These are phyloP conservation scores for Trichoderma erinaceum DNA, from an alignment of 495 filamentous ascomycete genomes.

Conservation along the genomic window DNA sequence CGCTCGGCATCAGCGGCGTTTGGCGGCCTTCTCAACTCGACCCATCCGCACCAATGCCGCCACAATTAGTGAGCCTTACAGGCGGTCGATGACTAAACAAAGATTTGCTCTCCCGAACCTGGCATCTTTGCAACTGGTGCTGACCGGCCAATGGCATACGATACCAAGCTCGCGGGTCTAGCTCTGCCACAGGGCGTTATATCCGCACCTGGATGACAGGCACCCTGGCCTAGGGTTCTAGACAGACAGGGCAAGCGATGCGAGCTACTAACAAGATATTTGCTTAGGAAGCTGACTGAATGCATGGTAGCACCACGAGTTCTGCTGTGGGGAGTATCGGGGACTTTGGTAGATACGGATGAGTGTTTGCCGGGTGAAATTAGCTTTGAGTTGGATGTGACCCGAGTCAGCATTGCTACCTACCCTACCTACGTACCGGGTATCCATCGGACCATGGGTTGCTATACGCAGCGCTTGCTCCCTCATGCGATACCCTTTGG, in stretches of 20 bases:
- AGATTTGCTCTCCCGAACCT: too few species aligned
- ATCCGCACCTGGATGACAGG: not conserved
- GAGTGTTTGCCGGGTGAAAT: not conserved
- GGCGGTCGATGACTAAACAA: too few species aligned
- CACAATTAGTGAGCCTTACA: not conserved
- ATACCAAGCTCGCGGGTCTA: not conserved
- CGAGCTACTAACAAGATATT: not conserved
- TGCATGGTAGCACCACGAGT: not conserved
- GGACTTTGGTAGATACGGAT: too few species aligned
- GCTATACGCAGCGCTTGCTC: not conserved
- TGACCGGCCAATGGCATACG: slow-evolving; percentile 6
- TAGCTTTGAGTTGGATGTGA: not conserved
- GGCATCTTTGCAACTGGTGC: not conserved
- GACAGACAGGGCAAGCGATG: not conserved
- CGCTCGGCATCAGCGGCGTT: not conserved
- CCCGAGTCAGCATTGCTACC: not conserved
- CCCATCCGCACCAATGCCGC: not conserved
- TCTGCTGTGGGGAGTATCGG: not conserved
- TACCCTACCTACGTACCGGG: too few species aligned
- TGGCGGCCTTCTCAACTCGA: not conserved
- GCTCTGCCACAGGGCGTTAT: not conserved
- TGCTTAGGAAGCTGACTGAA: not conserved
- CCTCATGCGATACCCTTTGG: not conserved
- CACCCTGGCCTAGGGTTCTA: not conserved
- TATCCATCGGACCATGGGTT: too few species aligned